Evolutionary conservation across 805 yeast genomes (phyloP), one percentile per base, ranked within the genome.

Genomic region (Metschnikowia rubicola): DNA sequence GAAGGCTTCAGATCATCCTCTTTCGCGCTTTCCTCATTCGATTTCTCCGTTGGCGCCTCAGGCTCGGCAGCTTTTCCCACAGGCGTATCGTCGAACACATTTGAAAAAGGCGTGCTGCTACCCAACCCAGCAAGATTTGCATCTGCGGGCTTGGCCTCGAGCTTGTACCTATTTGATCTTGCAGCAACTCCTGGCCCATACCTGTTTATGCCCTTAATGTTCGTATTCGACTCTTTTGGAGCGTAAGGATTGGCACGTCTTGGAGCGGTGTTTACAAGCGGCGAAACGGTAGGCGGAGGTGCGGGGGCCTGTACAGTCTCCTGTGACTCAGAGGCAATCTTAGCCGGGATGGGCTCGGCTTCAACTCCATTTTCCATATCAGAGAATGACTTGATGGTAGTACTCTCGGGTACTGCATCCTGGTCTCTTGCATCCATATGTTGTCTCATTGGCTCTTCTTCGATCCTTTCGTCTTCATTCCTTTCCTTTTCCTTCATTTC

Each of bases 211-310:
- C 50, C 43, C 49, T 40, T 55, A 8, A 50, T 33, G 13, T 50
- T 36, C 12, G 37, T 37, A 39, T 50, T 35, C 3, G 53, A 35
- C 1, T 52, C 58, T 8, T 59, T 62, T 19, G 74, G 74, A 8
- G 74, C 74, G 50, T 70, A 71, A 4, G 74, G 74, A 44, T 70
- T 70, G 11, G 46, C 48, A 36, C 33, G 46, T 32, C 15, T 37
- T 12, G 46, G 46, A 10, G 17, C 42, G 10, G 37, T 17, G n/a
- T 13, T 26, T n/a, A 12, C 19, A 21, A 7, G 26, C 12, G 4
- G 37, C 12, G 42, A 39, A 8, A 38, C 35, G 32, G 55, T 49
- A 26, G 62, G 59, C 30, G 57, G 43, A 17, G 39, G 40, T 37
- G 36, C 41, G 28, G 41, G 15, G 15, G 8, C 36, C 12, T 17